A percentile compares a stretch with the other conserved stretches of the same genome.
Conservation (phyloP, 2,329 filamentous ascomycete genomes). For the Claviceps citrina region DNA sequence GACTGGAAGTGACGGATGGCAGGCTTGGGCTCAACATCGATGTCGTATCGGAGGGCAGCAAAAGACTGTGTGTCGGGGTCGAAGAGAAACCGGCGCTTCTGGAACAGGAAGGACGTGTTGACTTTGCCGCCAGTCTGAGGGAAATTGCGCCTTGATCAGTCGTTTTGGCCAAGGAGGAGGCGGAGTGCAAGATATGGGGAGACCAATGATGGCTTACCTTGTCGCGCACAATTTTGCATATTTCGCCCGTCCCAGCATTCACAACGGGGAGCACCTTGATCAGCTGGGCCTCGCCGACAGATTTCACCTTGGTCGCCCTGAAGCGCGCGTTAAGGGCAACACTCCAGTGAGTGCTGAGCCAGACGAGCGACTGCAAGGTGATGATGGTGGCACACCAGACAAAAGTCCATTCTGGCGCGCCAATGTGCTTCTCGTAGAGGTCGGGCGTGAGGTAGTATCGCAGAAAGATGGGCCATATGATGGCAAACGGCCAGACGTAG, state of each 20-base stretch:
- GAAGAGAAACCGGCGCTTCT: constrained; percentile 93
- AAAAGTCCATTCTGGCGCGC: constrained; percentile 94
- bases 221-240: constrained; percentile 67
- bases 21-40: constrained; percentile 77
- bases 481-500: constrained; percentile 85
- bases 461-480: constrained; percentile 85
- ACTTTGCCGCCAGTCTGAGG: constrained; percentile 52
- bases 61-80: constrained; percentile 58
- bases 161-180: not conserved
- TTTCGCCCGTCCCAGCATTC: constrained; percentile 80
- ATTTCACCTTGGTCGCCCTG: constrained; percentile 56
- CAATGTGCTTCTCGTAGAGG: constrained; percentile 80
- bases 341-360: constrained; percentile 97
- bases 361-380: constrained; percentile 73
- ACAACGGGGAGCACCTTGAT: constrained; percentile 87
- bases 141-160: not conserved
- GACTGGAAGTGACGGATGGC: constrained; percentile 62
- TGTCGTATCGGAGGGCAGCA: constrained; percentile 62
- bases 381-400: constrained; percentile 83
- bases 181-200: too few species aligned
- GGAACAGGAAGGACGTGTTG: constrained; percentile 82
- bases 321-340: constrained; percentile 73
- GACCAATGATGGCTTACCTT: constrained; percentile 29
- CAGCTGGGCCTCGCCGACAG: constrained; percentile 58
- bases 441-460: constrained; percentile 70